A percentile compares a stretch with the other conserved stretches of the same genome.
Evolutionary conservation across 2,329 filamentous ascomycete species (phyloP).

Genomic region (Hysterium pulicare): DNA sequence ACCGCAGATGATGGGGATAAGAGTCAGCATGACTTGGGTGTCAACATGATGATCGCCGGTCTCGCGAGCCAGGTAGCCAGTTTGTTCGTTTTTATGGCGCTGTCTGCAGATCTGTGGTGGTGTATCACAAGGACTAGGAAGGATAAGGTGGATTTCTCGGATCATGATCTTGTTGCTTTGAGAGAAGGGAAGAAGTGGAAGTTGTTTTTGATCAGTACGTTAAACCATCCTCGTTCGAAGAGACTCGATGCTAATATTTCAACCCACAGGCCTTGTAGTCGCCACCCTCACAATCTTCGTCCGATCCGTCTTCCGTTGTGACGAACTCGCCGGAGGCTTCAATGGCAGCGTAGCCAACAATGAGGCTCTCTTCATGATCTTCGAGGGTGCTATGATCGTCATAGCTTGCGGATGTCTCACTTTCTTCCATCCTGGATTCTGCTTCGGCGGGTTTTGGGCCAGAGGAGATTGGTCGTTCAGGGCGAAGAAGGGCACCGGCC

Average conservation of each 20-base stretch:
- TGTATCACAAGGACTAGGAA: background rate
- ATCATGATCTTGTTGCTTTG: background rate
- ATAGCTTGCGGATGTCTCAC: constrained; percentile 41
- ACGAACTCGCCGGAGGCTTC: constrained; percentile 42
- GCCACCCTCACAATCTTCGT: constrained; percentile 41
- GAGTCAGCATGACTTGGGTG: constrained; percentile 40
- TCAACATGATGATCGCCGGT: constrained; percentile 53
- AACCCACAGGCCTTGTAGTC: constrained; percentile 17
- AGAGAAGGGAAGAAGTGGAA: background rate
- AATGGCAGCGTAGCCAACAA: constrained; percentile 39
- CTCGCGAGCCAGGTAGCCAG: constrained; percentile 52
- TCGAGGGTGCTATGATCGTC: constrained; percentile 48
- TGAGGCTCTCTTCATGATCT: constrained; percentile 41
- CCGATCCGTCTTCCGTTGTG: constrained; percentile 42
- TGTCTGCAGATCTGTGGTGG: constrained; percentile 28
- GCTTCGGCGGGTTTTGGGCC: constrained; percentile 18
- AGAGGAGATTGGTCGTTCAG: constrained; percentile 1
- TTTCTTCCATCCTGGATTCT: constrained; percentile 37
- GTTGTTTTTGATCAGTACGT: constrained; percentile 1
- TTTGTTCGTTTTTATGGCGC: constrained; percentile 41
- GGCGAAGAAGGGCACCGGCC: background rate
- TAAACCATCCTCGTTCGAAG: background rate
- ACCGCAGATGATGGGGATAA: constrained; percentile 35
- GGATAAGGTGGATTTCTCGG: background rate
- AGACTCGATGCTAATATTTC: too few relatives aligned